Evolutionary conservation across 257 asterid species (phyloP).

Genomic region (Plectranthus barbatus): DNA sequence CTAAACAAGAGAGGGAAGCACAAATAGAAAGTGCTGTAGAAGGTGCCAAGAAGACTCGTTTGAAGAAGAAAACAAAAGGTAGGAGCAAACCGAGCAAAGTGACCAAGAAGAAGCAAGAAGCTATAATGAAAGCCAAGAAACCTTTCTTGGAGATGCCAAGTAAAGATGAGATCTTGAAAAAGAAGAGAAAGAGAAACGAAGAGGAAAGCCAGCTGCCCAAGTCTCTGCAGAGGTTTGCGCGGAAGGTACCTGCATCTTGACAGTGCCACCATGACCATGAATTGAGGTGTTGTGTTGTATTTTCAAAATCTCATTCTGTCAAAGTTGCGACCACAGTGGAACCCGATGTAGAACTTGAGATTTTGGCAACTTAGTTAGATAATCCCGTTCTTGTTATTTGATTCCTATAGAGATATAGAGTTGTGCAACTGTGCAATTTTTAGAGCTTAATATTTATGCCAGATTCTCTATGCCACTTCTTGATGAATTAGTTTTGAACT

Average conservation of each 20-base stretch:
- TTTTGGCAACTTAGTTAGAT: not conserved
- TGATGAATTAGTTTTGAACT: too few species aligned
- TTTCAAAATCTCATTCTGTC: too few species aligned
- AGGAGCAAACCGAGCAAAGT: slow-evolving; percentile 74
- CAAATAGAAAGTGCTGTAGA: slow-evolving; percentile 61
- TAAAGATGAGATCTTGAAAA: slow-evolving; percentile 22
- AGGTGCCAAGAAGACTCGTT: slow-evolving; percentile 35
- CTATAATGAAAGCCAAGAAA: slow-evolving; percentile 55
- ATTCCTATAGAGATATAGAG: not conserved
- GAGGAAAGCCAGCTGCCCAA: slow-evolving; percentile 53
- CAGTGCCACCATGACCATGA: too few species aligned
- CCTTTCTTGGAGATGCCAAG: slow-evolving; percentile 40
- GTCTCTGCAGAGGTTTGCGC: too few species aligned
- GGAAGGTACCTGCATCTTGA: too few species aligned
- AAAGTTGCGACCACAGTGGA: too few species aligned
- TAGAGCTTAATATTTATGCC: too few species aligned
- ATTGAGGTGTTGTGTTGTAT: not conserved
- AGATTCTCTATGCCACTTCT: too few species aligned
- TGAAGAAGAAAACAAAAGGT: slow-evolving; percentile 88
- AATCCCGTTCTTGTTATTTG: not conserved
- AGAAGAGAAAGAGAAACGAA: slow-evolving; percentile 51
- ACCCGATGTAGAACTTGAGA: slow-evolving; percentile 10
- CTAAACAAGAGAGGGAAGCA: slow-evolving; percentile 50
- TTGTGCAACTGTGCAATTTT: too few species aligned
- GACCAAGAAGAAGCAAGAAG: slow-evolving; percentile 72